Evolutionary conservation across 331 rosid species (phyloP).

Genomic region (Telfairia occidentalis): DNA sequence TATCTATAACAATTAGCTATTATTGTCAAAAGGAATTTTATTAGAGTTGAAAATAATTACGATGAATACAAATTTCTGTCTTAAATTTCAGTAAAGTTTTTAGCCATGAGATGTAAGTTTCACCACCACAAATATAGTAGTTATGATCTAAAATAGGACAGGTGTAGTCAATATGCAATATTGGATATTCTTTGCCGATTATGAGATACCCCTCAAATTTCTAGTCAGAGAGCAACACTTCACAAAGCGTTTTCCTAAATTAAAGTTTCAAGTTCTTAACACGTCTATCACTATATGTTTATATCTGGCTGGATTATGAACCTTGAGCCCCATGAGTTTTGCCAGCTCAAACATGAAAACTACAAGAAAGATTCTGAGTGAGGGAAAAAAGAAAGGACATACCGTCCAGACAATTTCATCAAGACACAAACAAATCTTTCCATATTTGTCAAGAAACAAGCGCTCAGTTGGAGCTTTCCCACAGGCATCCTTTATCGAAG

Average conservation of each 20-base stretch:
- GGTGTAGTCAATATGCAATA: neutral
- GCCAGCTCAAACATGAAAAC: neutral
- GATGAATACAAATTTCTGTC: neutral
- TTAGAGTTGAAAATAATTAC: neutral
- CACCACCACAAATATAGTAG: neutral
- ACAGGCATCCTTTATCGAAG: constrained; percentile 86
- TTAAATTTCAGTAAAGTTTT: neutral
- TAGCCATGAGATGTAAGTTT: neutral
- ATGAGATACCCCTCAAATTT: neutral
- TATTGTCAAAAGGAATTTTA: neutral
- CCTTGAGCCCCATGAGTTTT: neutral
- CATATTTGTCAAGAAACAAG: constrained; percentile 85
- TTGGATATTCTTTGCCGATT: neutral
- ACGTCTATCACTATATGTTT: neutral
- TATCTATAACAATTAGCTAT: neutral
- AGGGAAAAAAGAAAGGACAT: neutral
- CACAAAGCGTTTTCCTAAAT: neutral
- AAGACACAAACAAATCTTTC: constrained; percentile 60
- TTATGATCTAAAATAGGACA: neutral
- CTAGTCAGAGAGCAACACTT: neutral
- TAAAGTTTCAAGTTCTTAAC: neutral
- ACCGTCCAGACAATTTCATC: constrained; percentile 98
- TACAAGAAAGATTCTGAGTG: neutral
- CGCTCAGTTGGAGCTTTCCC: constrained; percentile 89
- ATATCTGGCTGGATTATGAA: neutral